Evolutionary conservation across 2,329 filamentous ascomycete genomes (phyloP).

Genomic region (Tolypocladium tundrense): DNA sequence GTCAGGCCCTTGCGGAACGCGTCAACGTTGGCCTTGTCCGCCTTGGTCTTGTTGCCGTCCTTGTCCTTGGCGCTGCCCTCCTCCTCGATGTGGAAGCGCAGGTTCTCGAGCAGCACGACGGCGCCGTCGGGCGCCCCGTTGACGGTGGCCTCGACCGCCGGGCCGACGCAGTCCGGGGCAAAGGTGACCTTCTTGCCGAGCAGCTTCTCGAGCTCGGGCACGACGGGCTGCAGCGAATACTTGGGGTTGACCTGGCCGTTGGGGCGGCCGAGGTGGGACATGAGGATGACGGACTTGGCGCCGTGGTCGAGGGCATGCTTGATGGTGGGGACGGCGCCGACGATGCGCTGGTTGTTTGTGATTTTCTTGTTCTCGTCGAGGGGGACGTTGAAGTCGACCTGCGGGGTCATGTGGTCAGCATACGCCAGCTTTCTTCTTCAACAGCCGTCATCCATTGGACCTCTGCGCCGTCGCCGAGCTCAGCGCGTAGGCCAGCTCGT

Average conservation of each 20-base stretch:
- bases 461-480: neutral
- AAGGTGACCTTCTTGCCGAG: conserved; percentile 78
- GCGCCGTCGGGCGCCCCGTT: conserved; percentile 72
- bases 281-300: conserved; percentile 87
- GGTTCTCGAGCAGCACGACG: conserved; percentile 89
- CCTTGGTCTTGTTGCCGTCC: conserved; percentile 95
- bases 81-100: conserved; percentile 97
- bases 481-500: neutral
- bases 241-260: conserved; percentile 84
- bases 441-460: neutral
- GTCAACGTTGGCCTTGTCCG: conserved; percentile 83
- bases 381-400: conserved; percentile 99
- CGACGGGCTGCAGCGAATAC: conserved; percentile 90
- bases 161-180: conserved; percentile 80
- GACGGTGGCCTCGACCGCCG: conserved; percentile 82
- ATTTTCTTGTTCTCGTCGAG: conserved; percentile 87
- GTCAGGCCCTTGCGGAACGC: conserved; percentile 94
- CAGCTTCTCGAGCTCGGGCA: conserved; percentile 83
- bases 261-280: conserved; percentile 96
- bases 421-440: neutral
- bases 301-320: conserved; percentile 85
- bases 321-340: conserved; percentile 89
- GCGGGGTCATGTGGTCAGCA: conserved; percentile 1
- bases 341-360: conserved; percentile 98
- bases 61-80: conserved; percentile 92